Conservation (phyloP, 371 early-diverging fungal genomes). For the Mucor plumbeus region DNA sequence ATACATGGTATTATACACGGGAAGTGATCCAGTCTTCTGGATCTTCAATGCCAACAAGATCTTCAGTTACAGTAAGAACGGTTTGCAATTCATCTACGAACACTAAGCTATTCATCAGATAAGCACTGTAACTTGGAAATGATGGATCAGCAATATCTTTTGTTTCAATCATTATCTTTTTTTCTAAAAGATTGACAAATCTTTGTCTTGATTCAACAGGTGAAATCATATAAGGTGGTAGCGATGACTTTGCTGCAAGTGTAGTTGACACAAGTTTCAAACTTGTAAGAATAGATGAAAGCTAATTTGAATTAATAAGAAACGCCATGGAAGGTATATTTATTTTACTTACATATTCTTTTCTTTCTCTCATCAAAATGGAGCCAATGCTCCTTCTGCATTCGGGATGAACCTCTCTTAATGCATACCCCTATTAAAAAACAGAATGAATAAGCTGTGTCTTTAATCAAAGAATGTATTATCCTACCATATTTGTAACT, state of each 20-base stretch:
- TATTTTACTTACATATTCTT: constrained; percentile 43
- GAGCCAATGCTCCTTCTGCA: constrained; percentile 34
- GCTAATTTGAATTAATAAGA: constrained; percentile 21
- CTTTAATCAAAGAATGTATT: neutral
- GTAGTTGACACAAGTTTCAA: constrained; percentile 48
- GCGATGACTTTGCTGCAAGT: constrained; percentile 40
- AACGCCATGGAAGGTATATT: no score
- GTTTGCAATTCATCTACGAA: constrained; percentile 43
- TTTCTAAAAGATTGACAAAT: constrained; percentile 30
- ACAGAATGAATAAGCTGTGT: no score
- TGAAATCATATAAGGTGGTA: constrained; percentile 47
- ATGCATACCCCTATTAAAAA: constrained; percentile 16
- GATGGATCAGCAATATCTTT: constrained; percentile 37
- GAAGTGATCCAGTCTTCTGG: constrained; percentile 44
- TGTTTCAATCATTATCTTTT: constrained; percentile 27
- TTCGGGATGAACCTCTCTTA: constrained; percentile 20
- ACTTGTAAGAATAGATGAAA: constrained; percentile 46
- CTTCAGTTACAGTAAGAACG: constrained; percentile 30
- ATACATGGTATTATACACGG: constrained; percentile 12
- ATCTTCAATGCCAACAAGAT: constrained; percentile 47
- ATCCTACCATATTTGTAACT: constrained; percentile 41
- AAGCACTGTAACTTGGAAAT: constrained; percentile 40
- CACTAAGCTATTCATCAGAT: constrained; percentile 37
- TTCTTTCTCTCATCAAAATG: constrained; percentile 36
- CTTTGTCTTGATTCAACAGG: constrained; percentile 38